Evolutionary conservation across 257 asterid species (phyloP), one percentile per base, ranked within the genome.

Genomic region (Solanum paucissectum): DNA sequence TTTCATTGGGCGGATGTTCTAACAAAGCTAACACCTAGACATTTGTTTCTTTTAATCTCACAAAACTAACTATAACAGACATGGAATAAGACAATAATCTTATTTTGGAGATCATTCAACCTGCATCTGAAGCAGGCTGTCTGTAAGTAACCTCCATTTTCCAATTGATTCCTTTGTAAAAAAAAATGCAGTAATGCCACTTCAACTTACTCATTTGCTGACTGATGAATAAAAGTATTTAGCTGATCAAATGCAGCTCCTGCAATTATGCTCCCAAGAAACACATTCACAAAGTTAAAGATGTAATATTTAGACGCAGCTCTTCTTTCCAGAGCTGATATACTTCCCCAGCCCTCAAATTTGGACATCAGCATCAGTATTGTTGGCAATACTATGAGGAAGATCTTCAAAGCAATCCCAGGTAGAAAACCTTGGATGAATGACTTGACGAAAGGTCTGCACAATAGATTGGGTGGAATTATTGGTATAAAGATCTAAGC

Each of bases 221-320:
- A 94, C 90, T 94, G 94, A 85, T 93, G 86, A 87, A 96, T 44
- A 90, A 97, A 97, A 38, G 89, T 86, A 85, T 91, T 91, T 23
- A 97, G 98, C 77, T 97, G 98, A 88, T 95, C 95, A 87, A 97
- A 92, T 58, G 99, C 99, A 87, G 98, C 90, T 92, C 99, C 99
- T 4, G 96, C 90, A 52, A 97, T 94, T 87, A 97, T 92, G 87
- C 98, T 97, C 68, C 94, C 94, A 5, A 97, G 98, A 90, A 97
- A 97, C 46, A 97, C 98, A 71, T 97, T 97, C 72, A 97, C 91
- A 40, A 97, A 93, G 96, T 92, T 97, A 93, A 97, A 97, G 88
- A 91, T 90, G 88, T 94, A 95, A 86, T 91, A 93, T 92, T 93
- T 93, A 69, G 90, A 64, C 42, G 99, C 99, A 71, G 98, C 87